phyloP scores from a whole-genome alignment of 306 rosid genomes.

The Chamaecrista fasciculata region DNA sequence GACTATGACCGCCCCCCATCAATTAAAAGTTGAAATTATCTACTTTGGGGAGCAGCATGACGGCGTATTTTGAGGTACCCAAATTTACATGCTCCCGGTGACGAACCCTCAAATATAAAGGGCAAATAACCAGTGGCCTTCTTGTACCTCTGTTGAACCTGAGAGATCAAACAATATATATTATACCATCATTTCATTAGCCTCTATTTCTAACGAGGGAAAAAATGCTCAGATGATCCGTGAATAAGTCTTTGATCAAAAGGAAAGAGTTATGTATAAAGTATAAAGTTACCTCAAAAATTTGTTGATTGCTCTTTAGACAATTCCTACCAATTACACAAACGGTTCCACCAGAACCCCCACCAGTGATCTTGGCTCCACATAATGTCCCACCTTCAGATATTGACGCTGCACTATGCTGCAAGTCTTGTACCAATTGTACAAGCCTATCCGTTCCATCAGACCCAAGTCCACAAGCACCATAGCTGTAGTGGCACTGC shows the following conservation, averaged over 20 bases:
- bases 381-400: constrained; percentile 62
- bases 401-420: constrained; percentile 57
- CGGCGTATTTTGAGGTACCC: constrained; percentile 69
- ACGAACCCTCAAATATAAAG: constrained; percentile 81
- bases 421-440: constrained; percentile 77
- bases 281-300: constrained; percentile 63
- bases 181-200: too few relatives aligned
- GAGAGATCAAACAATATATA: too few relatives aligned
- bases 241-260: too few relatives aligned
- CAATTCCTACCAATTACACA: constrained; percentile 77
- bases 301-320: constrained; percentile 71
- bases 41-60: constrained; percentile 12
- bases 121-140: constrained; percentile 81
- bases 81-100: constrained; percentile 89
- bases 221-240: not conserved
- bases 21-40: too few relatives aligned
- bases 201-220: not conserved
- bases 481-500: constrained; percentile 92
- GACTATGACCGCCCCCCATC: too few relatives aligned
- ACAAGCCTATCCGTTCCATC: constrained; percentile 92
- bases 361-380: constrained; percentile 97
- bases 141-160: constrained; percentile 87
- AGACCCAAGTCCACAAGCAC: constrained; percentile 89
- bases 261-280: too few relatives aligned
- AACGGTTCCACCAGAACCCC: constrained; percentile 93